phyloP scores from a whole-genome alignment of 2,329 filamentous ascomycete species.

The Aspergillus ruber region DNA sequence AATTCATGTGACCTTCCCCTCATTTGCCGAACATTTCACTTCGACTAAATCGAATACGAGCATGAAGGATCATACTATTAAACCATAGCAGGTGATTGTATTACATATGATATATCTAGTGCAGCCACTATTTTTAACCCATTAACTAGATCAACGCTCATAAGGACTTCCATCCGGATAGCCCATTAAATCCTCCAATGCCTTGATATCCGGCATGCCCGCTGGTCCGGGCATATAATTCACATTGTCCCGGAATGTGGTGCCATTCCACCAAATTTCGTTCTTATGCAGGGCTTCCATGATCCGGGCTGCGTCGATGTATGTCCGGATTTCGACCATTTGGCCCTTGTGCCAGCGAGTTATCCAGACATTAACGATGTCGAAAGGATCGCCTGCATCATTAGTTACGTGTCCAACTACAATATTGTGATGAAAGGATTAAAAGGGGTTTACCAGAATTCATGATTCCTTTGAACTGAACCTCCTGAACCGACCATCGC shows the following conservation, averaged over 20 bases:
- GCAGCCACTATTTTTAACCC: too few species aligned
- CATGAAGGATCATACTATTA: too few species aligned
- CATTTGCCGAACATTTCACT: not conserved
- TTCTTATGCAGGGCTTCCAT: slow-evolving; percentile 25
- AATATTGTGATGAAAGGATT: not conserved
- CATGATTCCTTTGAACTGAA: slow-evolving; percentile 25
- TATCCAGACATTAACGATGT: slow-evolving; percentile 29
- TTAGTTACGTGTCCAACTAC: not conserved
- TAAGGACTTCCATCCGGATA: slow-evolving; percentile 24
- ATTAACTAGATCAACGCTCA: slow-evolving; percentile 5
- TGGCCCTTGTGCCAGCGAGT: slow-evolving; percentile 25
- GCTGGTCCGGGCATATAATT: slow-evolving; percentile 27
- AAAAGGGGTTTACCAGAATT: slow-evolving; percentile 22
- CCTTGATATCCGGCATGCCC: slow-evolving; percentile 25
- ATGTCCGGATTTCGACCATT: slow-evolving; percentile 30
- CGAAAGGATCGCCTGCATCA: slow-evolving; percentile 20
- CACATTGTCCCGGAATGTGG: slow-evolving; percentile 20
- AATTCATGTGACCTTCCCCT: not conserved
- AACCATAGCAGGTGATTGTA: too few species aligned
- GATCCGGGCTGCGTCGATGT: slow-evolving; percentile 23
- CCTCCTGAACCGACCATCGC: slow-evolving; percentile 27
- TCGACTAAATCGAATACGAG: not conserved
- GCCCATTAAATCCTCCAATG: slow-evolving; percentile 19
- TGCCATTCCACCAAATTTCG: slow-evolving; percentile 29
- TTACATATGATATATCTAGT: too few species aligned